A percentile compares a stretch with the other conserved stretches of the same genome.
Conservation (phyloP, 192 early-diverging fungal species). For the Dimargaris xerosporica region DNA sequence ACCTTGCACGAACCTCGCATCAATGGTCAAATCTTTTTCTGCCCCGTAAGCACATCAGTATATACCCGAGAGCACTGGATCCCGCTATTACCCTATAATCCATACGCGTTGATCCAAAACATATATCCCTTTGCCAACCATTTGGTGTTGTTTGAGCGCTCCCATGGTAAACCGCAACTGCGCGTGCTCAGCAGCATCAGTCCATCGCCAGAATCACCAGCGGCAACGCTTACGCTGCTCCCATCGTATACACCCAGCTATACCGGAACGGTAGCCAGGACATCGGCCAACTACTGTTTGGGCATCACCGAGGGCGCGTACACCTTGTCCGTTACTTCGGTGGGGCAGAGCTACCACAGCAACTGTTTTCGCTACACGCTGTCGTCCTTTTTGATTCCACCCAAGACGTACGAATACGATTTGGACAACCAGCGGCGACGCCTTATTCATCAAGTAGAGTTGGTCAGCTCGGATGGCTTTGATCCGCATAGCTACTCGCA, state of each 20-base stretch:
- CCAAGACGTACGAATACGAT: conserved; percentile 6
- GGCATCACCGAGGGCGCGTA: neutral
- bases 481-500: conserved; percentile 3
- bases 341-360: neutral
- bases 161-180: neutral
- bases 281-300: neutral
- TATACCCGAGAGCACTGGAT: neutral
- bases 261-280: too few relatives aligned
- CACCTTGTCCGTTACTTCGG: neutral
- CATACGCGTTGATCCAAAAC: neutral
- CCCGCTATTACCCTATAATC: neutral
- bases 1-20: neutral
- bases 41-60: neutral
- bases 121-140: conserved; percentile 10
- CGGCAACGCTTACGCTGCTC: too few relatives aligned
- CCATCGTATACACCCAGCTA: neutral
- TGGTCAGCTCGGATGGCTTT: too few relatives aligned
- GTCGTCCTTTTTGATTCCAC: neutral
- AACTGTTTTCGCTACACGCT: conserved; percentile 6
- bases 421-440: neutral
- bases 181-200: neutral
- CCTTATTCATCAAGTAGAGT: neutral
- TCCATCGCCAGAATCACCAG: neutral
- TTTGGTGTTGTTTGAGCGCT: neutral
- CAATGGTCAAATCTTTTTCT: conserved; percentile 9